Evolutionary conservation across 257 asterid species (phyloP).

Genomic region (Nicotiana paniculata): DNA sequence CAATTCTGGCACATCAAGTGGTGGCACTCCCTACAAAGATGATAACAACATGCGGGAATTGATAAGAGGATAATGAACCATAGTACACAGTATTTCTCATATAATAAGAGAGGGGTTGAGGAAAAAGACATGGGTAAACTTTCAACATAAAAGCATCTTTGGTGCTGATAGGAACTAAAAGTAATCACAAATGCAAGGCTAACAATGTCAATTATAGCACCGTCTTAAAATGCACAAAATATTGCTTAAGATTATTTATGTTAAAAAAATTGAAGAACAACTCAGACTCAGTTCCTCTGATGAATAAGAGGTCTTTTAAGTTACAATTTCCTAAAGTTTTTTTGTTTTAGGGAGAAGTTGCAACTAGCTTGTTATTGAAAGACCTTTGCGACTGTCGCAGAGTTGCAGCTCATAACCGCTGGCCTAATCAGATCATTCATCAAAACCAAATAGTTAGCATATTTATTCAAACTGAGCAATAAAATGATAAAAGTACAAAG

Average conservation of each 20-base stretch:
- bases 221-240: background rate
- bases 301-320: background rate
- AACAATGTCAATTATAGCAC: slow-evolving; percentile 1
- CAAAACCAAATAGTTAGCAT: background rate
- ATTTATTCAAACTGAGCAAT: background rate
- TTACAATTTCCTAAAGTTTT: background rate
- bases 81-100: background rate
- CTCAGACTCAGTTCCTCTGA: background rate
- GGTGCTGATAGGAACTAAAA: background rate
- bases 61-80: background rate
- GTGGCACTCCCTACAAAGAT: slow-evolving; percentile 65
- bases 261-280: background rate
- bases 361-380: background rate
- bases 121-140: background rate
- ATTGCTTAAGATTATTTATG: background rate
- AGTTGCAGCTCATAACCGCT: background rate
- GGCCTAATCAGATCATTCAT: background rate
- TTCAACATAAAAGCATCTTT: background rate
- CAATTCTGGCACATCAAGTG: slow-evolving; percentile 80
- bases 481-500: background rate
- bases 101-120: background rate
- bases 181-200: background rate
- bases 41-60: background rate
- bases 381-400: background rate
- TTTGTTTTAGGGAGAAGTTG: background rate